phyloP scores from a whole-genome alignment of 202 grass and related monocot species.

The Digitaria exilis region DNA sequence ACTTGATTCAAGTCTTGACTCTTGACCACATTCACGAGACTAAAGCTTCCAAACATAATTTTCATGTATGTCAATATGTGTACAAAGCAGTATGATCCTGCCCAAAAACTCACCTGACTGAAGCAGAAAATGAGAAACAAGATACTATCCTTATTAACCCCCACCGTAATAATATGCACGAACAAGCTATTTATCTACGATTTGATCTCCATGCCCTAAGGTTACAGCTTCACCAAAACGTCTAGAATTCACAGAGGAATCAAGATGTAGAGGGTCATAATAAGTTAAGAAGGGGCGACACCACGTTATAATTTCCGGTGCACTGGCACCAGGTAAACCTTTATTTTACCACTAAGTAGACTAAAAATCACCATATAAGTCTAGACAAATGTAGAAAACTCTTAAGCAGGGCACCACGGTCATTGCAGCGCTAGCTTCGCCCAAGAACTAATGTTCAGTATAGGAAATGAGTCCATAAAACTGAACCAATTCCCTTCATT shows the following conservation, averaged over 20 bases:
- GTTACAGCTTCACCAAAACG: background rate
- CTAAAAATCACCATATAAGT: too few relatives aligned
- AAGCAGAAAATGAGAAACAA: background rate
- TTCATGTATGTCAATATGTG: background rate
- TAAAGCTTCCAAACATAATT: background rate
- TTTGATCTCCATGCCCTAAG: background rate
- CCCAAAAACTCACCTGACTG: background rate
- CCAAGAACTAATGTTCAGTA: constrained; percentile 1
- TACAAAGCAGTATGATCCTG: background rate
- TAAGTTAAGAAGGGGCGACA: too few relatives aligned
- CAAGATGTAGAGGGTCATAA: background rate
- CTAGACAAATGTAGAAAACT: too few relatives aligned
- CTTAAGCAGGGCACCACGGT: too few relatives aligned
- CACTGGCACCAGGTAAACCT: too few relatives aligned
- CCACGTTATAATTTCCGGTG: too few relatives aligned
- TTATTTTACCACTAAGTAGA: too few relatives aligned
- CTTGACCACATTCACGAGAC: background rate
- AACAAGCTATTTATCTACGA: background rate
- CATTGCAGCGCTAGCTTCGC: too few relatives aligned
- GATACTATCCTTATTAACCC: background rate
- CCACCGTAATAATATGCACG: background rate
- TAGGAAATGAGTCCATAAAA: background rate
- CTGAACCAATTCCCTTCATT: background rate
- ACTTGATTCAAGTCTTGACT: background rate
- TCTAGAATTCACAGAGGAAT: background rate